Evolutionary conservation across 78 protist species (phyloP), one percentile per base, ranked within the genome.

Genomic region (Dictyostelium purpureum): DNA sequence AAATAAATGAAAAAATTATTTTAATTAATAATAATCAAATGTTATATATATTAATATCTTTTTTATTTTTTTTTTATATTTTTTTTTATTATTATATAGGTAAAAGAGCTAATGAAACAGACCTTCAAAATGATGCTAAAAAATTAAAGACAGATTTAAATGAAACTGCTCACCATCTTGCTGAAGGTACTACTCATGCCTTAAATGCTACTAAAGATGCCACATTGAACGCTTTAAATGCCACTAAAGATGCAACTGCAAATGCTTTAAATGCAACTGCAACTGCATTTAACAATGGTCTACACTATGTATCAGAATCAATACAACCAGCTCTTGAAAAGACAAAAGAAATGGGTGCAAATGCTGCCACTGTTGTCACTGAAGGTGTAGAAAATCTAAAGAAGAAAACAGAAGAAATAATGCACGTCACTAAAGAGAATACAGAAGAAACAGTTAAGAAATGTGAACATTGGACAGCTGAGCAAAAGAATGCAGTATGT

Each of bases 241-340:
- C 26, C 6, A 63, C 71, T 4, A 63, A 63, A 33, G 71, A 63
- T 2, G 71, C 43, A 31, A 63, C 71, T 0, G 0, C 45, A 18
- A 49, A 35, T 67, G 89, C 89, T 24, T 12, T 79, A 5, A 66
- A 81, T 9, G 38, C 74, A 11, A 69, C 89, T 7, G 77, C 49
- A 37, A 56, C 65, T 0, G 92, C 92, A 0, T 42, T 85, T 10
- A 24, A 21, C 4, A 54, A 54, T 59, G 82, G 83, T 28, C 45
- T 73, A 26, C 65, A 52, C 6, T 56, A 56, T 61, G 92, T 85
- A 3, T 4, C 45, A 1, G 14, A 26, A 38, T 33, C 79, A 14
- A 19, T 73, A 43, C 92, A 85, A 73, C 92, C 92, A 19, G 82
- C 59, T n/a, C 12, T 85, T 31, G 82, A 85, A 3, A 85, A 73